Conservation (phyloP, 2,329 filamentous ascomycete genomes). For the Fusarium subtropicale region DNA sequence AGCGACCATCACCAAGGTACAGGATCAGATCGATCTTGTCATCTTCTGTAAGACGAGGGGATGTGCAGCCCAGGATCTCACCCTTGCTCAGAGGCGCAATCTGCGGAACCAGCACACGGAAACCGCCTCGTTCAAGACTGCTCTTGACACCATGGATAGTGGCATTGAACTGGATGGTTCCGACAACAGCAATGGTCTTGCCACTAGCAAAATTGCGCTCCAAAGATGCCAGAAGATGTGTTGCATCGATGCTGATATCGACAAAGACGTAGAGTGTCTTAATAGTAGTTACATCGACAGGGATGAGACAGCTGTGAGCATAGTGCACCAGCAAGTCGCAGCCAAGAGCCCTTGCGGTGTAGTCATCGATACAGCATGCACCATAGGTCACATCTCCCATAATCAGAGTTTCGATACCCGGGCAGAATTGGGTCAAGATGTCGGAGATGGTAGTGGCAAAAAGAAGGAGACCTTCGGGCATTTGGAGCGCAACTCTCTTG, state of each 20-base stretch:
- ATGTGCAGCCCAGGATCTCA: constrained; percentile 97
- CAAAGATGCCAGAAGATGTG: constrained; percentile 86
- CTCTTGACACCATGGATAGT: constrained; percentile 89
- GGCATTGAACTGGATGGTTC: constrained; percentile 98
- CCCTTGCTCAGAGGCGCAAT: constrained; percentile 93
- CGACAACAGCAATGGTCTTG: constrained; percentile 91
- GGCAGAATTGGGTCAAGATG: constrained; percentile 94
- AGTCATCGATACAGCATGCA: constrained; percentile 98
- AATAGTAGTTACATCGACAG: constrained; percentile 95
- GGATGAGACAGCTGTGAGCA: constrained; percentile 95
- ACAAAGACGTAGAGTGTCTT: constrained; percentile 98
- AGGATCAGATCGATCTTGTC: constrained; percentile 80
- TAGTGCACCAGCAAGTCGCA: constrained; percentile 97
- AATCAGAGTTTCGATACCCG: constrained; percentile 90
- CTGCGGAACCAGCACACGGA: constrained; percentile 87
- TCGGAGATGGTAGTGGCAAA: constrained; percentile 99
- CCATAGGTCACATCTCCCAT: constrained; percentile 99
- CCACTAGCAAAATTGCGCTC: constrained; percentile 87
- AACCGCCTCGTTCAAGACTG: constrained; percentile 84
- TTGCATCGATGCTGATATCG: constrained; percentile 93
- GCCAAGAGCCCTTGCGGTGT: constrained; percentile 91
- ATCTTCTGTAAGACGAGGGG: constrained; percentile 73
- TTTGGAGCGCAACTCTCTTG: constrained; percentile 91
- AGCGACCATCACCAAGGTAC: constrained; percentile 91
- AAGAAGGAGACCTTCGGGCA: constrained; percentile 93